Percentiles rank a stretch among this genome's conserved stretches.
Conservation (phyloP, 2,329 filamentous ascomycete genomes). For the Sporothrix phasma region DNA sequence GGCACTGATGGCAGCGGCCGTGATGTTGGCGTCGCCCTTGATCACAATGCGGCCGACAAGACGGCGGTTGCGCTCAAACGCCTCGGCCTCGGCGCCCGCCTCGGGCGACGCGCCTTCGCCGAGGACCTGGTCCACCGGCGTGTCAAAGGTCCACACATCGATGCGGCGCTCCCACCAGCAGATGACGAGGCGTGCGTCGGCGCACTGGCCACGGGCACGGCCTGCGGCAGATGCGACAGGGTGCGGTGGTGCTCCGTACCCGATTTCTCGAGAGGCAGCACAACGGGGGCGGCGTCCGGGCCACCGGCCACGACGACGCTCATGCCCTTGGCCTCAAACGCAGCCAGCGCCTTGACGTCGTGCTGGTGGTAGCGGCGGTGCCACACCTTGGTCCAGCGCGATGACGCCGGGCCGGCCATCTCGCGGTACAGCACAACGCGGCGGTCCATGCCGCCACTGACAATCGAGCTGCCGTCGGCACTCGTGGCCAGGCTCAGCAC, state of each 20-base stretch:
- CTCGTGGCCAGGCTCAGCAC: conserved; percentile 79
- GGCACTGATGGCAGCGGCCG: conserved; percentile 54
- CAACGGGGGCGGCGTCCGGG: conserved; percentile 72
- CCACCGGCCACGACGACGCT: conserved; percentile 89
- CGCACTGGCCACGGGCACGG: conserved; percentile 62
- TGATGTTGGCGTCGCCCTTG: conserved; percentile 73
- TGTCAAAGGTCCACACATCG: conserved; percentile 61
- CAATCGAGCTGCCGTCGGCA: conserved; percentile 67
- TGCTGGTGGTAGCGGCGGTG: conserved; percentile 83
- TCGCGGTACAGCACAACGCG: conserved; percentile 75
- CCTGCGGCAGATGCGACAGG: conserved; percentile 75
- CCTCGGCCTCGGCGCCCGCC: conserved; percentile 18
- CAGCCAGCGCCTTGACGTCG: conserved; percentile 89
- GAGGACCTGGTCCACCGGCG: conserved; percentile 38
- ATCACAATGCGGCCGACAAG: conserved; percentile 59
- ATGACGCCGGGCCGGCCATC: conserved; percentile 33
- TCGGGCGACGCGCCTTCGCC: conserved; percentile 31
- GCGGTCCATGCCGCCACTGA: conserved; percentile 88
- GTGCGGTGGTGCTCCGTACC: conserved; percentile 72
- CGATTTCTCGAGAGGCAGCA: conserved; percentile 69
- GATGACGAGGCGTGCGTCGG: conserved; percentile 62
- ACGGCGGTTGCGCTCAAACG: conserved; percentile 44
- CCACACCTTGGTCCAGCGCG: conserved; percentile 73
- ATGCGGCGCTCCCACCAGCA: conserved; percentile 91
- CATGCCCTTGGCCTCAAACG: conserved; percentile 73